These are phyloP conservation scores for Cyclotella cryptica DNA, from an alignment of 108 stramenopile species.

Conservation along the genomic window DNA sequence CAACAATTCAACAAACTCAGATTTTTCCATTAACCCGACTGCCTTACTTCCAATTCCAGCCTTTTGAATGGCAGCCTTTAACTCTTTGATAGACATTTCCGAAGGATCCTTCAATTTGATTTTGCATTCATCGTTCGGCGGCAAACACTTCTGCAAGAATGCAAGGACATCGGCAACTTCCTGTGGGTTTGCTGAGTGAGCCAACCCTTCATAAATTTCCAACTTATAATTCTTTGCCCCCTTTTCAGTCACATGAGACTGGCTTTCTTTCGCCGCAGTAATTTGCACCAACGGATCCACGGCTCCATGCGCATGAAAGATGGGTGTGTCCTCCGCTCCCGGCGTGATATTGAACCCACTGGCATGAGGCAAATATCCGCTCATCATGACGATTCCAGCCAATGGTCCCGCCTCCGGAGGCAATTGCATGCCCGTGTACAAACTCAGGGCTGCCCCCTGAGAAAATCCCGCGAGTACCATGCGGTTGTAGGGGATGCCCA, in stretches of 20 bases:
- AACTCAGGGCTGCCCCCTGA: slow-evolving; percentile 91
- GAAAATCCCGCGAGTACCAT: slow-evolving; percentile 95
- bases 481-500: slow-evolving; percentile 82
- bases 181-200: slow-evolving; percentile 79
- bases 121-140: slow-evolving; percentile 66
- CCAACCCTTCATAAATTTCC: slow-evolving; percentile 77
- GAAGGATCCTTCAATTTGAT: slow-evolving; percentile 78
- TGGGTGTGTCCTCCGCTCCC: slow-evolving; percentile 66
- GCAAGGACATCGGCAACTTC: slow-evolving; percentile 71
- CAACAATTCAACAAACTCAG: slow-evolving; percentile 87
- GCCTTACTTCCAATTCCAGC: slow-evolving; percentile 80
- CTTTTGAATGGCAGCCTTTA: slow-evolving; percentile 90
- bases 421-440: slow-evolving; percentile 92
- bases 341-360: slow-evolving; percentile 67
- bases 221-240: slow-evolving; percentile 81
- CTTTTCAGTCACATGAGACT: slow-evolving; percentile 49
- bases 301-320: slow-evolving; percentile 92
- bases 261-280: slow-evolving; percentile 78
- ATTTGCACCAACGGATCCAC: slow-evolving; percentile 84
- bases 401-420: slow-evolving; percentile 54
- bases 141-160: slow-evolving; percentile 77
- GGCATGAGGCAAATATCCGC: slow-evolving; percentile 87
- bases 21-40: slow-evolving; percentile 93
- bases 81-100: slow-evolving; percentile 92
- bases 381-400: slow-evolving; percentile 87